Base-by-base conservation (phyloP, 2,329 filamentous ascomycete genomes). In the Talaromyces amestolkiae region DNA sequence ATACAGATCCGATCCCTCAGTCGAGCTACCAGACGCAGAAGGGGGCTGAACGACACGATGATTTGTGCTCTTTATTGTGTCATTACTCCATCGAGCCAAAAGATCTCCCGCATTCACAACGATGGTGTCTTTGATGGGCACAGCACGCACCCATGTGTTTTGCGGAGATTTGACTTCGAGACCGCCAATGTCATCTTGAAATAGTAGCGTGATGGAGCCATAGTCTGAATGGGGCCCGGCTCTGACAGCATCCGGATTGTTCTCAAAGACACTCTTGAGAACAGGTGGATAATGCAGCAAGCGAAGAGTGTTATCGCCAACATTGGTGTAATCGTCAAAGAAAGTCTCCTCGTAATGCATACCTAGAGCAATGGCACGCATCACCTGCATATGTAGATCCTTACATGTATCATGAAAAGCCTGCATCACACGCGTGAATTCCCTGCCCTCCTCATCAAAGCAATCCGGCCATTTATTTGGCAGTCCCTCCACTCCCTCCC, bases 101-200 rank as follows among this genome's bases (percentile, higher is more conserved):
- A 97, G 76, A 74, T 97, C 93, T 1, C 93, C 93, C 0, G 93
- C 93, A 73, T 97, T 97, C 69, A 97, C 86, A 11, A 97, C 91
- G 47, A 95, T 89, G 0, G 92, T 93, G 63, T 88, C 89, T 41
- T 87, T 83, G 66, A 96, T 94, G 0, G 93, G 93, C 7, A 86
- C 92, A 1, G 91, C 93, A 72, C 97, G 87, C 45, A 97, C 87
- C 72, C 93, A 97, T 0, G 84, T 86, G 1, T 91, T 91, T 47
- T 86, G 89, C 0, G 92, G 92, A 58, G 88, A 90, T 72, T 87
- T 85, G 3, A 87, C 86, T 71, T 88, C 85, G 33, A 88, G 74
- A 0, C 86, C 86, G 2, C 86, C 86, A 10, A 83, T 79, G 45
- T 77, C 74, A 72, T 87, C 86, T 71, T 87, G 84, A 73, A 86